Conservation (phyloP, 202 grass and related monocot genomes). For the Panicum virgatum region DNA sequence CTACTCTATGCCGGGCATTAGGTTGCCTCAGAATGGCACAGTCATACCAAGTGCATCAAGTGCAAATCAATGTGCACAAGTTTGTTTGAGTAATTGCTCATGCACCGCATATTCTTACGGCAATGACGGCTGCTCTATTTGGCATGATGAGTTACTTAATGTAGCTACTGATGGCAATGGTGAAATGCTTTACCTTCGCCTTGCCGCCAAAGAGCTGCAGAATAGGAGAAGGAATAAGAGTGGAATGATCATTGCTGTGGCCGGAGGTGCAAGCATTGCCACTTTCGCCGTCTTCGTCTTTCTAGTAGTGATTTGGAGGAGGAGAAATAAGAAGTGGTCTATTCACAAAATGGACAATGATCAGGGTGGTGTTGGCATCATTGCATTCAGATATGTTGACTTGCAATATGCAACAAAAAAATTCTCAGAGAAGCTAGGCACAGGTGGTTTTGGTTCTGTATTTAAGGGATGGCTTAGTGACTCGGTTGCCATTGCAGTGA, state of each 20-base stretch:
- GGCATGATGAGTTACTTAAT: constrained; percentile 44
- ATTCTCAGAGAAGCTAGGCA: constrained; percentile 44
- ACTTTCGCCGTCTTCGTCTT: background rate
- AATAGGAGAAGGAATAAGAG: background rate
- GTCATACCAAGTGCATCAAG: background rate
- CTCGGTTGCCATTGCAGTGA: constrained; percentile 46
- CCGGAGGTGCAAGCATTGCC: background rate
- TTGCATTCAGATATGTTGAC: constrained; percentile 39
- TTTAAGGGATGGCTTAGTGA: constrained; percentile 47
- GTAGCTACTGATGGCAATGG: constrained; percentile 1
- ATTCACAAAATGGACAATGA: background rate
- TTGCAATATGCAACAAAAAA: constrained; percentile 34
- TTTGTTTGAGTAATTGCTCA: constrained; percentile 50
- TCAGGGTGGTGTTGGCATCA: background rate
- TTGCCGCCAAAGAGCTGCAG: constrained; percentile 34
- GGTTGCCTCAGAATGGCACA: constrained; percentile 3
- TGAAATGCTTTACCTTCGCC: constrained; percentile 40
- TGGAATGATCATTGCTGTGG: background rate
- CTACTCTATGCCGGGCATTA: constrained; percentile 12
- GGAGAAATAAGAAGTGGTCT: background rate
- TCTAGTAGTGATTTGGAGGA: constrained; percentile 1
- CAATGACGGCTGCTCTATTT: constrained; percentile 18
- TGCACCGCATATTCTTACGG: constrained; percentile 47
- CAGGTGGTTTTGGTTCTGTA: constrained; percentile 49
- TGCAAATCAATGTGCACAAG: background rate